Conservation (phyloP, 169 alveolate genomes). For the Eimeria acervulina region DNA sequence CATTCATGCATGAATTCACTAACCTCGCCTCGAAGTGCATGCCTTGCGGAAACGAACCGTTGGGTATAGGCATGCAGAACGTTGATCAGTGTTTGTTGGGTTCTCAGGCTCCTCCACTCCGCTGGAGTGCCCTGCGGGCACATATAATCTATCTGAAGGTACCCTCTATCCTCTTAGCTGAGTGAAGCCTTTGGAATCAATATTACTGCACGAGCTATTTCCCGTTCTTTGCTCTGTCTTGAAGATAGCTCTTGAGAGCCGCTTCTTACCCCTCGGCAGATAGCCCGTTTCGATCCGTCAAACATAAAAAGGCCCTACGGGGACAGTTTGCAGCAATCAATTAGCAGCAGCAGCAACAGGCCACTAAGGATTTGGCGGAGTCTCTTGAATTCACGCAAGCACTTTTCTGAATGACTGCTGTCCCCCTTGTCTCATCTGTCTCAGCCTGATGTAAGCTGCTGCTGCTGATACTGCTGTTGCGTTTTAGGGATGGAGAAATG, state of each 20-base stretch:
- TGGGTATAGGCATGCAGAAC: no score
- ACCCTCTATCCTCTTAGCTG: neutral
- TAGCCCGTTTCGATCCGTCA: neutral
- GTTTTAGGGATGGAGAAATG: neutral
- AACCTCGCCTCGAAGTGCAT: neutral
- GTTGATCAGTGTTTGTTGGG: neutral
- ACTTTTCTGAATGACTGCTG: neutral
- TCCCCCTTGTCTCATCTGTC: neutral
- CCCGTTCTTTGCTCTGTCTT: neutral
- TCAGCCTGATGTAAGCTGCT: neutral
- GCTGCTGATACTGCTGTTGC: neutral
- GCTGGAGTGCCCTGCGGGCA: constrained; percentile 49
- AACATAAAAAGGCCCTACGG: neutral
- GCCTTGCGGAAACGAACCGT: neutral
- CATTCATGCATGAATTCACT: no score
- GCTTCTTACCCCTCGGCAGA: neutral
- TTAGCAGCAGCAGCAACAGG: neutral
- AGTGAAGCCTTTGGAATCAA: neutral
- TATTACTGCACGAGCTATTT: neutral
- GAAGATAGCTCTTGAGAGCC: neutral
- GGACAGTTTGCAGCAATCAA: neutral
- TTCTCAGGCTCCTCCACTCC: constrained; percentile 55
- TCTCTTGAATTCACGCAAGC: neutral
- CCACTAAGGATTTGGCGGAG: neutral
- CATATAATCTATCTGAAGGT: neutral